phyloP scores from a whole-genome alignment of 225 moss, liverwort and hornwort species.

The Asterella californica region DNA sequence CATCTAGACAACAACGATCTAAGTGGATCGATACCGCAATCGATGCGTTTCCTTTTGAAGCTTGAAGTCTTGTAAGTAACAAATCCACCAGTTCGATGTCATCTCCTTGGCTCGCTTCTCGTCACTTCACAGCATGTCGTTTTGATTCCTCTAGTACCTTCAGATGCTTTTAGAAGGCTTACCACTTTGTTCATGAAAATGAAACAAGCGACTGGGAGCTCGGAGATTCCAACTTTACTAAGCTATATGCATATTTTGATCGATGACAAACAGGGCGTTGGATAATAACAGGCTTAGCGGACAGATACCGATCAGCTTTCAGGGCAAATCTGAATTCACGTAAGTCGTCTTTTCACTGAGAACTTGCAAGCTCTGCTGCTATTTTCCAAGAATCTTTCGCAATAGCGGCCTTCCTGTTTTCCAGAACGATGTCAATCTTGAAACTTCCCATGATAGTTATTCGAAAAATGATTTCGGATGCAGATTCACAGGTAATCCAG shows the following conservation, averaged over 20 bases:
- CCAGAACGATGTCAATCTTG: not conserved
- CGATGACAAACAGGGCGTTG: not conserved
- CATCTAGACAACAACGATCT: not conserved
- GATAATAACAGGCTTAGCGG: not conserved
- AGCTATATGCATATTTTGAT: too few species aligned
- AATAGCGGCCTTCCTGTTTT: not conserved
- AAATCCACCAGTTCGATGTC: too few species aligned
- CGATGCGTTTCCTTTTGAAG: not conserved
- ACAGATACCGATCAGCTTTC: not conserved
- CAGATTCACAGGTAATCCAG: not conserved
- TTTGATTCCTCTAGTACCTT: too few species aligned
- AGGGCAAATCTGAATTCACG: not conserved
- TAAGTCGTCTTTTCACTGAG: not conserved
- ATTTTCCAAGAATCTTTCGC: not conserved
- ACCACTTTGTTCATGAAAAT: too few species aligned
- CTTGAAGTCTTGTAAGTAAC: not conserved
- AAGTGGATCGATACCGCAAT: not conserved
- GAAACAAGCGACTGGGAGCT: too few species aligned
- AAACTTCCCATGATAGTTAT: not conserved
- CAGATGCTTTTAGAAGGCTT: too few species aligned
- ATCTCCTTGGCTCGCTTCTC: too few species aligned
- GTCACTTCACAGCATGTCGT: too few species aligned
- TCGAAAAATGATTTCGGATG: not conserved
- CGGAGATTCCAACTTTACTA: too few species aligned
- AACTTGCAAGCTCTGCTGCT: not conserved